Percentiles rank a stretch among this genome's conserved stretches.
Conservation (phyloP, 495 filamentous ascomycete genomes). For the Aspergillus avenaceus region DNA sequence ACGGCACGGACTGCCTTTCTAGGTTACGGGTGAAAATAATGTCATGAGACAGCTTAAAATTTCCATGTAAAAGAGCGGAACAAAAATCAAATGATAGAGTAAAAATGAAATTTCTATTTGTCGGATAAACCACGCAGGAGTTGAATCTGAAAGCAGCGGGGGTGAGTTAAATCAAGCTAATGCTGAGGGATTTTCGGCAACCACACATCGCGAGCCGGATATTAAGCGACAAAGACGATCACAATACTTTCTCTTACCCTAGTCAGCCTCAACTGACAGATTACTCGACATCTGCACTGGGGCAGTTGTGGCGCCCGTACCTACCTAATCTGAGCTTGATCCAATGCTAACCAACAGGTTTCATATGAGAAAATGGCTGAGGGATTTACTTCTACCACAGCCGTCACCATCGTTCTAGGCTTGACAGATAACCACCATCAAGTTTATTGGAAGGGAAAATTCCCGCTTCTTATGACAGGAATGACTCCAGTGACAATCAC, state of each 20-base stretch:
- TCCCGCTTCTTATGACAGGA: neutral
- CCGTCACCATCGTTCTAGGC: neutral
- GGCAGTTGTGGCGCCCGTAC: neutral
- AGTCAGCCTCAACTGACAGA: neutral
- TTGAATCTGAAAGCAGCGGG: neutral
- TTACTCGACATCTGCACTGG: neutral
- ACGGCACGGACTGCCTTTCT: neutral
- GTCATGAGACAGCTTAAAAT: neutral
- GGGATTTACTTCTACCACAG: neutral
- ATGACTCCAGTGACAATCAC: neutral
- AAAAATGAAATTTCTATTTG: neutral
- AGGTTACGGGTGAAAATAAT: neutral
- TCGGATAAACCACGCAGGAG: neutral
- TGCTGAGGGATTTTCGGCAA: neutral
- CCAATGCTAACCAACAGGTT: neutral
- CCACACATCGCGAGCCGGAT: neutral
- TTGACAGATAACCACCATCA: neutral
- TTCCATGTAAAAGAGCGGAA: too few species aligned
- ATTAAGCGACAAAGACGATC: neutral
- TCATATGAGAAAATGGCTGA: neutral
- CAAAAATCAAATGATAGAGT: too few species aligned
- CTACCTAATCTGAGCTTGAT: neutral
- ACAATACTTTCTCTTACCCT: neutral
- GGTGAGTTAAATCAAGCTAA: neutral
- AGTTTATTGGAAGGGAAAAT: neutral